Percentiles rank a stretch among this genome's conserved stretches.
Conservation (phyloP, 2,329 filamentous ascomycete genomes). For the Eurotiales sp. region DNA sequence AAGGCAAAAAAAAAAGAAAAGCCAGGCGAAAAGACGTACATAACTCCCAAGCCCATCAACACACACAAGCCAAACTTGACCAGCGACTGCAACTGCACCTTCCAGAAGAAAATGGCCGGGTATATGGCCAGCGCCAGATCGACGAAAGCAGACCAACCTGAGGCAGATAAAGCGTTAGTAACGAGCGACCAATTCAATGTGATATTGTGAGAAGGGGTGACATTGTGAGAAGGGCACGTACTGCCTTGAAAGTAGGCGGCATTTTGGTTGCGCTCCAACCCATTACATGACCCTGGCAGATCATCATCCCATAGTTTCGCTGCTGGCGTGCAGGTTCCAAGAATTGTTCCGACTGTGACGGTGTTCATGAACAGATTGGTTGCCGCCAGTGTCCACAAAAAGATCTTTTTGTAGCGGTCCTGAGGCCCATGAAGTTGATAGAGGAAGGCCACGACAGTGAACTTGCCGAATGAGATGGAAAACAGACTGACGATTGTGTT, state of each 20-base stretch:
- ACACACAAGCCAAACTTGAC: conserved; percentile 24
- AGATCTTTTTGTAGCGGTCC: conserved; percentile 9
- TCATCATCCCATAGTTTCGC: conserved; percentile 17
- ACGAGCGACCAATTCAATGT: too few relatives aligned
- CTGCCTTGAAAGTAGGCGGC: conserved; percentile 21
- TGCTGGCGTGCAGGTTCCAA: conserved; percentile 17
- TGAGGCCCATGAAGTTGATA: conserved; percentile 22
- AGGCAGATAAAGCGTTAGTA: not conserved
- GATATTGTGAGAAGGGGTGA: too few relatives aligned
- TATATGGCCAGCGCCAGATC: conserved; percentile 25
- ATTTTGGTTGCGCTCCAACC: conserved; percentile 15
- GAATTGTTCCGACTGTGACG: conserved; percentile 16
- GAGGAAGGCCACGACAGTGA: conserved; percentile 21
- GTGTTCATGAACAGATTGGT: conserved; percentile 16
- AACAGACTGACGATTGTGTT: conserved; percentile 19
- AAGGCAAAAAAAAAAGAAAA: too few relatives aligned
- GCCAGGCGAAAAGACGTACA: conserved; percentile 16
- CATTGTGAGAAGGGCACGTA: conserved; percentile 14
- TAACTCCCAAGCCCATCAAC: conserved; percentile 25
- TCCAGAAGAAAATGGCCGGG: conserved; percentile 23
- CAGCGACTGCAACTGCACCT: conserved; percentile 18
- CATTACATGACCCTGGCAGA: conserved; percentile 16
- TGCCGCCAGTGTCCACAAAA: conserved; percentile 16
- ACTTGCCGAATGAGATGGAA: conserved; percentile 17
- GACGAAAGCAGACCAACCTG: conserved; percentile 19